phyloP scores from a whole-genome alignment of 2,329 filamentous ascomycete genomes.

The Ophiostoma australiae region DNA sequence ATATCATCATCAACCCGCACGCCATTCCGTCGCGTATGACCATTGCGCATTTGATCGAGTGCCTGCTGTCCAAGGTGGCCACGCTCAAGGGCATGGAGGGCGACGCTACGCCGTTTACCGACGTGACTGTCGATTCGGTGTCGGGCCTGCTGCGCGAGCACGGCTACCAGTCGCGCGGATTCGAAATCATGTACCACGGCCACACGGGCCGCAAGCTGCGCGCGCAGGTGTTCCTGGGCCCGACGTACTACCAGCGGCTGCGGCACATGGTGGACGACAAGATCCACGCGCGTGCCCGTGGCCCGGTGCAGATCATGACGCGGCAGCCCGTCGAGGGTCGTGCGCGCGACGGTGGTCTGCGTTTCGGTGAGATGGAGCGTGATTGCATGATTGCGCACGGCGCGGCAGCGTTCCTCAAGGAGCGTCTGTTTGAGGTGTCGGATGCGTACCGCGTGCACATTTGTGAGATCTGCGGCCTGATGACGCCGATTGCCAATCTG shows the following conservation, averaged over 20 bases:
- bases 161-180: constrained; percentile 94
- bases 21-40: constrained; percentile 99
- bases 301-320: constrained; percentile 94
- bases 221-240: constrained; percentile 92
- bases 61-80: constrained; percentile 91
- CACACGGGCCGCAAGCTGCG: constrained; percentile 92
- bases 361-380: constrained; percentile 99
- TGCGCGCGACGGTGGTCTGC: constrained; percentile 92
- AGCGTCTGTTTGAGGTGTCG: constrained; percentile 93
- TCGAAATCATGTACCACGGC: constrained; percentile 98
- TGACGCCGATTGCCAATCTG: constrained; percentile 98
- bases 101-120: constrained; percentile 95
- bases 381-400: constrained; percentile 99
- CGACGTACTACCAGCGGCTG: constrained; percentile 97
- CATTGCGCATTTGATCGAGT: constrained; percentile 99
- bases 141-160: constrained; percentile 80
- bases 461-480: constrained; percentile 96
- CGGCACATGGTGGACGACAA: constrained; percentile 99
- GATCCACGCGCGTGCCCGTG: constrained; percentile 97
- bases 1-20: constrained; percentile 98
- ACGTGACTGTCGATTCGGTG: constrained; percentile 91
- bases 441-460: constrained; percentile 98
- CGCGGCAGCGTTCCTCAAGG: constrained; percentile 93
- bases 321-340: constrained; percentile 97
- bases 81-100: constrained; percentile 91